phyloP scores from a whole-genome alignment of 2,329 filamentous ascomycete genomes.

The Fusarium algeriense region DNA sequence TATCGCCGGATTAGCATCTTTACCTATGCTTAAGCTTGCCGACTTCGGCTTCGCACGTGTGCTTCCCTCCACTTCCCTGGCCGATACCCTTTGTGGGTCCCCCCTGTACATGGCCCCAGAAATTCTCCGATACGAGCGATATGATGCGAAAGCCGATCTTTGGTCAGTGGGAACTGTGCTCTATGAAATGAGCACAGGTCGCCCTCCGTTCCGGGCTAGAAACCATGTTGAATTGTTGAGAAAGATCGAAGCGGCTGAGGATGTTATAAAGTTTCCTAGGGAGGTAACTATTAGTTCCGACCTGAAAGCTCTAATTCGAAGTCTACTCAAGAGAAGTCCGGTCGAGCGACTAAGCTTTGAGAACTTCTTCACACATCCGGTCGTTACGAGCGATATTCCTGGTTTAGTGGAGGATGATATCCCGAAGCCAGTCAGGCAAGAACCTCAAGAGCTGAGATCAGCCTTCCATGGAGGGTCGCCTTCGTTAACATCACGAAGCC shows the following conservation, averaged over 20 bases:
- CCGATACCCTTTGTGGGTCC: conserved; percentile 95
- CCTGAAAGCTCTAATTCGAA: conserved; percentile 84
- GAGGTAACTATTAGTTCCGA: conserved; percentile 78
- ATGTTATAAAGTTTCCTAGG: conserved; percentile 84
- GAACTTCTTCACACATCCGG: conserved; percentile 81
- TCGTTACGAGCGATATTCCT: conserved; percentile 82
- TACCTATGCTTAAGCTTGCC: conserved; percentile 97
- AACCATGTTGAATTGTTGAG: conserved; percentile 95
- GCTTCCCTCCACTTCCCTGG: conserved; percentile 88
- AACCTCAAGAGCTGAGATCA: conserved; percentile 54
- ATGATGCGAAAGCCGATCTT: conserved; percentile 95
- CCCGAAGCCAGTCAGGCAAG: conserved; percentile 56
- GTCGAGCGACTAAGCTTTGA: conserved; percentile 88
- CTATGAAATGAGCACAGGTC: conserved; percentile 94
- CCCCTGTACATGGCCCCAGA: conserved; percentile 99
- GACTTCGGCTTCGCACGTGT: conserved; percentile 99
- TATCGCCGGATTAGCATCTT: conserved; percentile 80
- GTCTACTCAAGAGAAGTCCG: conserved; percentile 85
- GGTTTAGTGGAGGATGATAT: conserved; percentile 83
- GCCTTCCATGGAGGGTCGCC: conserved; percentile 50
- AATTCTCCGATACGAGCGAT: conserved; percentile 96
- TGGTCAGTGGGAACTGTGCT: conserved; percentile 98
- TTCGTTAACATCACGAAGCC: conserved; percentile 45
- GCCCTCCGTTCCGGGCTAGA: conserved; percentile 88
- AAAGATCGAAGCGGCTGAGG: conserved; percentile 90